These are phyloP conservation scores for Salix exigua DNA, from an alignment of 345 rosid genomes.

Conservation along the genomic window DNA sequence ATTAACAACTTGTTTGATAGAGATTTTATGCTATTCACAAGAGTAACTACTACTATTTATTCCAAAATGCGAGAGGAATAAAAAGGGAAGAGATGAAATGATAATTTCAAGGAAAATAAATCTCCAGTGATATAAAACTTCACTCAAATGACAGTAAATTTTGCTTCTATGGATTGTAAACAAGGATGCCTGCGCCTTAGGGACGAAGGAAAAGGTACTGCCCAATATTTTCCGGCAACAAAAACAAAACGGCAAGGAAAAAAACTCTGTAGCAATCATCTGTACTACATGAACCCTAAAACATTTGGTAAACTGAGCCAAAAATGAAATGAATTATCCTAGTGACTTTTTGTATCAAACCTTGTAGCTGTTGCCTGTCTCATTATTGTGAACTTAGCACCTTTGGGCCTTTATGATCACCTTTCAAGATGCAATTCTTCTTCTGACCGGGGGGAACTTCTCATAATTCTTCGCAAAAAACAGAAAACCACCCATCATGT, in stretches of 20 bases:
- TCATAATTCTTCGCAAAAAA: background rate
- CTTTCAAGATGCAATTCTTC: background rate
- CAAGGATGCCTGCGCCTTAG: background rate
- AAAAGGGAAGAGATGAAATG: no score
- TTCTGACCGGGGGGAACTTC: background rate
- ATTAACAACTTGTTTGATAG: no score
- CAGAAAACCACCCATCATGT: background rate
- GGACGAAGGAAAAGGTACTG: background rate
- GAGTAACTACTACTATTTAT: background rate
- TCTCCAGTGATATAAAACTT: no score
- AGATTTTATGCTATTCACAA: no score
- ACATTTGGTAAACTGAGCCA: background rate
- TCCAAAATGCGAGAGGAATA: background rate
- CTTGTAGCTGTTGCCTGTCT: background rate
- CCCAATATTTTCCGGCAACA: background rate
- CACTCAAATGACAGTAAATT: background rate
- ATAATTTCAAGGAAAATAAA: no score
- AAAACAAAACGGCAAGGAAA: background rate
- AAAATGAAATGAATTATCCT: background rate
- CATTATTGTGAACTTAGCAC: no score
- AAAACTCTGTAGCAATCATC: background rate
- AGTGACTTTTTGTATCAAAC: background rate
- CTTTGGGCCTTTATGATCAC: background rate
- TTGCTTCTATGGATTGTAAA: background rate
- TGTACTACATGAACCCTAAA: background rate